Evolutionary conservation across 2,329 filamentous ascomycete species (phyloP), one percentile per base, ranked within the genome.

Genomic region (Claviceps sp.): DNA sequence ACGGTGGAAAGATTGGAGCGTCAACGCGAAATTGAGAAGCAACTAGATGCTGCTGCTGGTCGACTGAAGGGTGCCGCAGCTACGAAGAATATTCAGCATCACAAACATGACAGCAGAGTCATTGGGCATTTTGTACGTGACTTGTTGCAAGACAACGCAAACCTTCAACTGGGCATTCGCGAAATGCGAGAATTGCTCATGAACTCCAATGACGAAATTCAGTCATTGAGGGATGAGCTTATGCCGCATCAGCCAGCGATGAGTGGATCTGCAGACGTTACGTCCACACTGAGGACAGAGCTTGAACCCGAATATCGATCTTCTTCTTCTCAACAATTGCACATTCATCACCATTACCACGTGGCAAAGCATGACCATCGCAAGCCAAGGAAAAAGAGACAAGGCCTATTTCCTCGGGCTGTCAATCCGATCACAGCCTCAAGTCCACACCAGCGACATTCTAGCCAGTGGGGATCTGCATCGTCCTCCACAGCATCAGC

Each of bases 71-170:
- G 86, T 9, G 85, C 87, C 13, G 89, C 89, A 3, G 87, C 85
- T 0, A 76, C 77, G 30, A 84, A 81, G 58, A 81, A 81, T 2
- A 70, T 86, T 42, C 76, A 75, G 3, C 75, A 77, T 3, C 75
- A 78, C 34, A 78, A 78, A 58, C 72, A 71, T 52, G 76, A 79
- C 9, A 81, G 75, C 55, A 82, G 74, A 53, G 88, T 95, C 40
- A 88, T 97, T n/a, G 90, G 88, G 20, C 88, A 94, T 63, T 97
- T 98, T 60, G 93, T 98, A 52, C 89, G 90, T 59, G 93, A 97
- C 65, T 87, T 98, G 52, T 73, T 98, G 18, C 85, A 95, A 61
- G 93, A 98, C 66, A 98, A 98, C 63, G 89, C 90, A 9, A 95
- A 89, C 59, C 72, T 98, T 45, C 93, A 98, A 65, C 77, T 93